Evolutionary conservation across 805 yeast genomes (phyloP), one percentile per base, ranked within the genome.

Genomic region (Ogataea ganodermae): DNA sequence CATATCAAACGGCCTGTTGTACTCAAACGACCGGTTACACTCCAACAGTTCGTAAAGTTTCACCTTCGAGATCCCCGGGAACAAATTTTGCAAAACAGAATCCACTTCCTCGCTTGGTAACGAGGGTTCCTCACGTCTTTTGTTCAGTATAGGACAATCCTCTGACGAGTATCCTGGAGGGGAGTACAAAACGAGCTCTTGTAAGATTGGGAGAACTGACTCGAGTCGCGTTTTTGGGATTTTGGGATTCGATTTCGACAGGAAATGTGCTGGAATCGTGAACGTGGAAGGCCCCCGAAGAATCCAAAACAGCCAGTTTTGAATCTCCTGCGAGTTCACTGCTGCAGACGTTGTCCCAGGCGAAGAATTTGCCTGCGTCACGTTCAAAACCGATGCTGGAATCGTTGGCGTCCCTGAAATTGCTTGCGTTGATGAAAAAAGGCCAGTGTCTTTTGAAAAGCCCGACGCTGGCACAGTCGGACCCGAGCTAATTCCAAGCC

Each of bases 261-360:
- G 65, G 51, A 81, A 81, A 12, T 61, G 56, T 13, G 72, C 69
- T 0, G 95, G 92, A 9, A 86, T 80, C 0, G 86, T 76, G 36
- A 75, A 70, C 0, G 83, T 70, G 16, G 88, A 83, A 49, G 84
- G 77, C 35, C 83, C 79, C 49, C 91, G 68, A 22, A 86, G 63
- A 9, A 86, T 71, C 64, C 86, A 80, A 1, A 90, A 91, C 27
- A 86, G 63, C 65, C 83, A 83, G 53, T 83, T 85, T 5, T 87
- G 75, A 33, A 63, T 66, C 33, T 67, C 70, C 27, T 60, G 61
- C 4, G 55, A 52, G 24, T 43, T 45, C n/a, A 46, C 28, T 2
- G 46, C 33, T 2, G 54, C n/a, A 8, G 52, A 35, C 6, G 48
- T 18, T 1, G 52, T 38, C n/a, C 44, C 42, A 1, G 60, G 51